A percentile compares a stretch with the other conserved stretches of the same genome.
Evolutionary conservation across 306 rosid species (phyloP).

Genomic region (Dalbergia cultrata): DNA sequence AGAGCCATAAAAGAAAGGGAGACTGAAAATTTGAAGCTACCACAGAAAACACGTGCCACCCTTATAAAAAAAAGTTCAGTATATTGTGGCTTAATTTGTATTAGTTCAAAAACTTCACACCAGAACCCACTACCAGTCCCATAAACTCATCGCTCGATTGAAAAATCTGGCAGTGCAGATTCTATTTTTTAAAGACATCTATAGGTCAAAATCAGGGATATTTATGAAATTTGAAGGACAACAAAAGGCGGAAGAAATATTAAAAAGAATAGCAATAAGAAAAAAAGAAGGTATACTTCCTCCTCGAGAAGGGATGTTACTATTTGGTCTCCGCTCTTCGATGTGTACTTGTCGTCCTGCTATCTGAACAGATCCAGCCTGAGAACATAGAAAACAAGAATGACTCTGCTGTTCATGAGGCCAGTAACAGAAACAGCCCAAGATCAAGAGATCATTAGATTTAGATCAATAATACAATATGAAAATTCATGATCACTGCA

Average conservation of each 20-base stretch:
- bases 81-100: background rate
- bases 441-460: background rate
- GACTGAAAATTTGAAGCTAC: background rate
- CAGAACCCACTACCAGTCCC: constrained; percentile 14
- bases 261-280: background rate
- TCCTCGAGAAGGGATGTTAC: constrained; percentile 80
- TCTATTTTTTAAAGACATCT: background rate
- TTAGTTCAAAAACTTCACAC: constrained; percentile 8
- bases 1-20: background rate
- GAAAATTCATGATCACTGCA: background rate
- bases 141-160: background rate
- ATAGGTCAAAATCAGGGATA: background rate
- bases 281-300: constrained; percentile 65
- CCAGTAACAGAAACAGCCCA: background rate
- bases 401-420: constrained; percentile 7
- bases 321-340: constrained; percentile 95
- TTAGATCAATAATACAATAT: background rate
- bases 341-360: constrained; percentile 91
- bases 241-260: background rate
- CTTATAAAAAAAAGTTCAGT: background rate
- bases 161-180: background rate
- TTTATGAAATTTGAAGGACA: background rate
- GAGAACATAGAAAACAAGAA: constrained; percentile 41
- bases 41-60: constrained; percentile 1
- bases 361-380: constrained; percentile 81